These are phyloP conservation scores for Cladophialophora chaetospira DNA, from an alignment of 2,329 filamentous ascomycete species.

Conservation along the genomic window DNA sequence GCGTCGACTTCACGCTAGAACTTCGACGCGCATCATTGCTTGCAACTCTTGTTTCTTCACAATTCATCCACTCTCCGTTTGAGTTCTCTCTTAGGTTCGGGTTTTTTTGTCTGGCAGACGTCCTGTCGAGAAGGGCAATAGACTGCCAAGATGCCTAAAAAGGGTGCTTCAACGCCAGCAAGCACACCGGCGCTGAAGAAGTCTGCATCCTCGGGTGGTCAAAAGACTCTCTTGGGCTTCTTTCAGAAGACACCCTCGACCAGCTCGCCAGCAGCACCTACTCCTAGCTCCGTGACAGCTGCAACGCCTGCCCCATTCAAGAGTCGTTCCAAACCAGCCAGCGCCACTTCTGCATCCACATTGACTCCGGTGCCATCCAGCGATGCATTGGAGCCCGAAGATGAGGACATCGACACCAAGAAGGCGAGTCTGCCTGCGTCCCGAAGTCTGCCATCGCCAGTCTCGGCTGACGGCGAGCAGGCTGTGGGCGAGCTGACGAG, in stretches of 20 bases:
- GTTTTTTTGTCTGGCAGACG: background rate
- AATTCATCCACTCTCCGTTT: background rate
- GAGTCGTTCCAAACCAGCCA: slow-evolving; percentile 51
- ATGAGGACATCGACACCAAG: slow-evolving; percentile 53
- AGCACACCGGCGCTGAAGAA: slow-evolving; percentile 44
- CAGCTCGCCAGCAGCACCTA: slow-evolving; percentile 17
- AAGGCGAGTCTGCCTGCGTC: slow-evolving; percentile 52
- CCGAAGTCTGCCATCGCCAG: slow-evolving; percentile 51
- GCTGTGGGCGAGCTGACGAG: slow-evolving; percentile 38
- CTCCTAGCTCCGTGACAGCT: slow-evolving; percentile 1
- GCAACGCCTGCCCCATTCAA: slow-evolving; percentile 37
- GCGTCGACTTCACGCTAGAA: background rate
- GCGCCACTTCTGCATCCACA: slow-evolving; percentile 44
- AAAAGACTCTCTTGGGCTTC: slow-evolving; percentile 76
- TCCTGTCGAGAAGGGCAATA: background rate
- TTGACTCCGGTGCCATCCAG: slow-evolving; percentile 80
- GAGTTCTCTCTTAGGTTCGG: background rate
- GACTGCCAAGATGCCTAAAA: slow-evolving; percentile 42
- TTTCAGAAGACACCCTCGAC: slow-evolving; percentile 61
- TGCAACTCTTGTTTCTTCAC: no score
- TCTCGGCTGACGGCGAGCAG: slow-evolving; percentile 46
- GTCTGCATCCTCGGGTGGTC: slow-evolving; percentile 54
- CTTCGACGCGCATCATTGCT: slow-evolving; percentile 6
- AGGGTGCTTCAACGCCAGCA: slow-evolving; percentile 35
- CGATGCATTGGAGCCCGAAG: slow-evolving; percentile 69